These are phyloP conservation scores for Udeniomyces megalosporus DNA, from an alignment of 768 basidiomycete genomes.

Conservation along the genomic window DNA sequence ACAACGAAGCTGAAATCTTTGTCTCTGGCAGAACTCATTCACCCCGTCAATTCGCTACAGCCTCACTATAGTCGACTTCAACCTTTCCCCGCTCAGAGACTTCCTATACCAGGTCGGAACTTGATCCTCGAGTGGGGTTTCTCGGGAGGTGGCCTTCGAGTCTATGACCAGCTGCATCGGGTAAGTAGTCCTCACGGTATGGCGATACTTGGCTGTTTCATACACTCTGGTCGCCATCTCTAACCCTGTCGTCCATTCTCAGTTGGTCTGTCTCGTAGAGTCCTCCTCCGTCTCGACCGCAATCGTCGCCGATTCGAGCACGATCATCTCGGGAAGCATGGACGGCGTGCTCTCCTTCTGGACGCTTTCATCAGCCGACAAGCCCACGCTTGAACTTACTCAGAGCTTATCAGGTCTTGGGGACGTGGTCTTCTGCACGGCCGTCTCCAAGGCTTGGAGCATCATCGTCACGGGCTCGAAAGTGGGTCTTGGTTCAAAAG, in stretches of 20 bases:
- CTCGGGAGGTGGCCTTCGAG: slow-evolving; percentile 36
- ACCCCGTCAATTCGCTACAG: slow-evolving; percentile 39
- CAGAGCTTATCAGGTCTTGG: slow-evolving; percentile 62
- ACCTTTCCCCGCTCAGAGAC: slow-evolving; percentile 44
- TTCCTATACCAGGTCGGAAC: slow-evolving; percentile 46
- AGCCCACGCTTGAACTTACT: slow-evolving; percentile 25
- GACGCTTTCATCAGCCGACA: slow-evolving; percentile 38
- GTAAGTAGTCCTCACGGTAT: slow-evolving; percentile 35
- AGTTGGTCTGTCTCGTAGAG: slow-evolving; percentile 66
- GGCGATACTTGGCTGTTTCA: background rate
- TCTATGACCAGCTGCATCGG: slow-evolving; percentile 37
- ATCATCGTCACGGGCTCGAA: slow-evolving; percentile 64
- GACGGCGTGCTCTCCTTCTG: slow-evolving; percentile 74
- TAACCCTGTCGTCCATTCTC: too few relatives aligned
- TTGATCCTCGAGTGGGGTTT: slow-evolving; percentile 56
- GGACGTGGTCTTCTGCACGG: slow-evolving; percentile 47
- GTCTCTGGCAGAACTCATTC: slow-evolving; percentile 30
- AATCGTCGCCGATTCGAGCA: slow-evolving; percentile 54
- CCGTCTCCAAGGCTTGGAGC: slow-evolving; percentile 68
- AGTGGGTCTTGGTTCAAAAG: too few relatives aligned
- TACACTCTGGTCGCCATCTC: too few relatives aligned
- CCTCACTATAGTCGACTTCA: slow-evolving; percentile 47
- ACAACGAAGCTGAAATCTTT: background rate
- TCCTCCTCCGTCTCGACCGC: slow-evolving; percentile 56
- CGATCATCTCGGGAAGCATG: slow-evolving; percentile 61